Evolutionary conservation across 176 grass and related monocot species (phyloP).

Genomic region (Zizania latifolia): DNA sequence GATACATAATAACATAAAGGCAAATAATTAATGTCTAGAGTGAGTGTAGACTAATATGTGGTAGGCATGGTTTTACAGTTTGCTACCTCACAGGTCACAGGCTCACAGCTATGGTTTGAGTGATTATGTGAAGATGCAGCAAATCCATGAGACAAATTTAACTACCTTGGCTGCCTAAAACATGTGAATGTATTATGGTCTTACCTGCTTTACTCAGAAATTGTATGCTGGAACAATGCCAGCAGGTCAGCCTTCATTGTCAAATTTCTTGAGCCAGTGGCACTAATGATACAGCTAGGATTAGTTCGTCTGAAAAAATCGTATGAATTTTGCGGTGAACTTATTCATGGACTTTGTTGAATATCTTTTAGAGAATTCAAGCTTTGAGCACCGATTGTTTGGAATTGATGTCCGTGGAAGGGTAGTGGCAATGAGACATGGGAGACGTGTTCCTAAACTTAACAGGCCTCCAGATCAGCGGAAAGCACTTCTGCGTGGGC

Average conservation of each 20-base stretch:
- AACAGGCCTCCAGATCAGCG: constrained; percentile 84
- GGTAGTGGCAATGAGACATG: constrained; percentile 85
- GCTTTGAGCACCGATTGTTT: constrained; percentile 47
- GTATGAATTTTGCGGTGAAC: background rate
- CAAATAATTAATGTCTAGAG: too few relatives aligned
- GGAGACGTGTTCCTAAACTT: constrained; percentile 65
- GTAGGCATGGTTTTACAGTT: background rate
- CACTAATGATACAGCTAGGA: background rate
- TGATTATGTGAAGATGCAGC: background rate
- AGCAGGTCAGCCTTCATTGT: too few relatives aligned
- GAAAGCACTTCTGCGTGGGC: constrained; percentile 65
- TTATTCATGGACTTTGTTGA: background rate
- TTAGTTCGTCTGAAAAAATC: background rate
- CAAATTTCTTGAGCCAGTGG: background rate
- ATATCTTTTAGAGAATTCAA: constrained; percentile 36
- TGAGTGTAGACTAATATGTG: background rate
- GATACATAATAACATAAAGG: too few relatives aligned
- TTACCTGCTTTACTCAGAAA: background rate
- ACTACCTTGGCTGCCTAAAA: background rate
- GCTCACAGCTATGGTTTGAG: background rate
- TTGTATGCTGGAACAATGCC: too few relatives aligned
- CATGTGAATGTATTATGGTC: background rate
- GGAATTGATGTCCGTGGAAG: constrained; percentile 48
- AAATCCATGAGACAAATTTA: background rate
- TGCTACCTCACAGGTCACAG: background rate